Conservation (phyloP, 2,329 filamentous ascomycete species). For the Hyphodiscus sp. region DNA sequence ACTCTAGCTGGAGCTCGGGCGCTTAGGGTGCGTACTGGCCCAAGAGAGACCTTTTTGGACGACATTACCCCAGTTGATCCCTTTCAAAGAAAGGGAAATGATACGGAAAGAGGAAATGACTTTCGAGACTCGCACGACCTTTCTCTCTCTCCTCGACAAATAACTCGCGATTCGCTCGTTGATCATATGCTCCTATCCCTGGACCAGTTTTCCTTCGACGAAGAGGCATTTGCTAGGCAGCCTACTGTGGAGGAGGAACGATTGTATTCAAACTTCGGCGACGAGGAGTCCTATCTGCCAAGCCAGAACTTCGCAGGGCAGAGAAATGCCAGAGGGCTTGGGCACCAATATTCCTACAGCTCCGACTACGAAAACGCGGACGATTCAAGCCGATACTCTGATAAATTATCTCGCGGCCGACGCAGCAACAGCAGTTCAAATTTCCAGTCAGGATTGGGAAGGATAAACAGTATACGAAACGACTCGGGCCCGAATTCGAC, state of each 20-base stretch:
- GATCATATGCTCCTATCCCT: conserved; percentile 93
- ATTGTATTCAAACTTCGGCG: conserved; percentile 24
- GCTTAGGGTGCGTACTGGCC: conserved; percentile 21
- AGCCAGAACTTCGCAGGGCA: conserved; percentile 21
- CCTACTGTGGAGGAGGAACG: conserved; percentile 24
- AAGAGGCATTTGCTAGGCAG: conserved; percentile 21
- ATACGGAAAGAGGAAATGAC: conserved; percentile 12
- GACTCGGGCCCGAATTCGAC: conserved; percentile 32
- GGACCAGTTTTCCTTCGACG: conserved; percentile 65
- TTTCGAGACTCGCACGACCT: conserved; percentile 60
- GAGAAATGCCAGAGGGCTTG: conserved; percentile 16
- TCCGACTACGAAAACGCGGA: conserved; percentile 53
- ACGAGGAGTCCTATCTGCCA: conserved; percentile 25
- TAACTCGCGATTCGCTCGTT: conserved; percentile 84
- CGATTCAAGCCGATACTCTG: conserved; percentile 46
- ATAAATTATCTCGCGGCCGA: conserved; percentile 48
- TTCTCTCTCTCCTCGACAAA: conserved; percentile 67
- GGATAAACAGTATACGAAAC: conserved; percentile 54
- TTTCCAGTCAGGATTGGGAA: conserved; percentile 52
- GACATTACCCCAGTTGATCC: conserved; percentile 30
- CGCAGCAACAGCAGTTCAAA: conserved; percentile 79
- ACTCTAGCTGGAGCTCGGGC: conserved; percentile 21
- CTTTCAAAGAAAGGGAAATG: conserved; percentile 20
- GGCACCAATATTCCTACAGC: conserved; percentile 51
- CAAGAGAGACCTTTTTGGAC: conserved; percentile 30